Percentiles rank a stretch among this genome's conserved stretches.
These are phyloP conservation scores for Myochromella boudieri DNA, from an alignment of 768 basidiomycete genomes.

Conservation along the genomic window DNA sequence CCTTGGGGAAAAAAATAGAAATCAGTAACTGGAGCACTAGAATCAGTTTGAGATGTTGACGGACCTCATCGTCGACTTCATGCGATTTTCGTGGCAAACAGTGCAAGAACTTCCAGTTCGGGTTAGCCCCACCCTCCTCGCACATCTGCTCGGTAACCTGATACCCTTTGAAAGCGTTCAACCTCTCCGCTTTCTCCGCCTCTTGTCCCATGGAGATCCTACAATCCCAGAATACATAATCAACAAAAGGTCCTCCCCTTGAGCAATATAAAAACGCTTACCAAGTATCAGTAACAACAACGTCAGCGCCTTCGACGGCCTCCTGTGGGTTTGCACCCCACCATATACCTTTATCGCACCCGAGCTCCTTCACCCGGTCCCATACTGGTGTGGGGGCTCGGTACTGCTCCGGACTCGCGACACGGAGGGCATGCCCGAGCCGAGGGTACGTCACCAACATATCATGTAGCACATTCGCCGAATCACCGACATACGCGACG, in stretches of 20 bases:
- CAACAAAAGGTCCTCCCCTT: background rate
- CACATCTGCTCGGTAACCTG: slow-evolving; percentile 92
- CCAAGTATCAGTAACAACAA: slow-evolving; percentile 99
- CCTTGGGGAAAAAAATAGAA: slow-evolving; percentile 38
- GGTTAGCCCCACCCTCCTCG: slow-evolving; percentile 75
- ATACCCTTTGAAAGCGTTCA: slow-evolving; percentile 87
- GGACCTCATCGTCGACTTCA: slow-evolving; percentile 95
- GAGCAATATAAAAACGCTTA: slow-evolving; percentile 32
- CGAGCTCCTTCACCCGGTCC: slow-evolving; percentile 76
- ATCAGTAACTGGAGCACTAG: background rate
- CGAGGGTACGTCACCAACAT: slow-evolving; percentile 96
- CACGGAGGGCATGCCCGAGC: slow-evolving; percentile 80
- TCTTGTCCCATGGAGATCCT: slow-evolving; percentile 99
- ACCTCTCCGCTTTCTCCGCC: slow-evolving; percentile 83
- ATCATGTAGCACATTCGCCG: slow-evolving; percentile 93
- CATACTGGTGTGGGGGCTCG: slow-evolving; percentile 74
- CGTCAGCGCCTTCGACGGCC: slow-evolving; percentile 86
- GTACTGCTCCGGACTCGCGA: slow-evolving; percentile 81
- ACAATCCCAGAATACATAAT: background rate
- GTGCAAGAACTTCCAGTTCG: slow-evolving; percentile 93
- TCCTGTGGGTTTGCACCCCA: slow-evolving; percentile 81
- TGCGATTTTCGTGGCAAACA: slow-evolving; percentile 91
- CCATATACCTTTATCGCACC: slow-evolving; percentile 68
- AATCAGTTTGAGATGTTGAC: slow-evolving; percentile 13
- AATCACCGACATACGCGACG: slow-evolving; percentile 91